These are phyloP conservation scores for California macrophylla DNA, from an alignment of 441 rosid genomes.

Conservation along the genomic window DNA sequence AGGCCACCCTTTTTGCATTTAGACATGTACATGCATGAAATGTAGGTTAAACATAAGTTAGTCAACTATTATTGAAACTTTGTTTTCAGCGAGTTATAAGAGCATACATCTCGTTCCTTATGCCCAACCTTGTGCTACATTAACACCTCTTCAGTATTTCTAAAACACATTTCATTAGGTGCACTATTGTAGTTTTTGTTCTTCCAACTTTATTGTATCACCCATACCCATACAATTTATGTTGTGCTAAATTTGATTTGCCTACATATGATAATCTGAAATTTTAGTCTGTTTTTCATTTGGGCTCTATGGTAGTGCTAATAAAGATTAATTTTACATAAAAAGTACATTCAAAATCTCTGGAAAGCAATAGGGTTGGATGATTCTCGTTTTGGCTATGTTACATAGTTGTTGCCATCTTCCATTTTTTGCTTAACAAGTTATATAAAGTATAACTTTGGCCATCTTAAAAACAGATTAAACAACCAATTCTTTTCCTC, in stretches of 20 bases:
- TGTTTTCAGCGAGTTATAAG: neutral
- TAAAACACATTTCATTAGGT: neutral
- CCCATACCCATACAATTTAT: neutral
- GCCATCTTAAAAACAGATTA: conserved; percentile 41
- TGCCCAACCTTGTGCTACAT: neutral
- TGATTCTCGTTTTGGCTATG: neutral
- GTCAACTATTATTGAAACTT: neutral
- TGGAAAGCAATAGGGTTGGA: neutral
- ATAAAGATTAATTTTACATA: neutral
- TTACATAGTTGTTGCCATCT: neutral
- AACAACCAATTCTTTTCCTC: conserved; percentile 81
- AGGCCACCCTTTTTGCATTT: neutral
- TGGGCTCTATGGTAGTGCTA: neutral
- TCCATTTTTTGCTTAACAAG: neutral
- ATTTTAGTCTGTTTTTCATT: neutral
- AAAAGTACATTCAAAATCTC: neutral
- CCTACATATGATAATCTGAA: conserved; percentile 2
- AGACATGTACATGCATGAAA: neutral
- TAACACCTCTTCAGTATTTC: neutral
- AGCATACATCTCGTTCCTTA: neutral
- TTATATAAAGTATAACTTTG: conserved; percentile 3
- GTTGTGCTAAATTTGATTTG: neutral
- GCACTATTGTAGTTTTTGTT: neutral
- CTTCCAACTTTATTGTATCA: neutral
- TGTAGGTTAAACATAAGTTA: neutral